Evolutionary conservation across 148 eudicot genomes (phyloP), one percentile per base, ranked within the genome.

Genomic region (Nyssa sinensis): DNA sequence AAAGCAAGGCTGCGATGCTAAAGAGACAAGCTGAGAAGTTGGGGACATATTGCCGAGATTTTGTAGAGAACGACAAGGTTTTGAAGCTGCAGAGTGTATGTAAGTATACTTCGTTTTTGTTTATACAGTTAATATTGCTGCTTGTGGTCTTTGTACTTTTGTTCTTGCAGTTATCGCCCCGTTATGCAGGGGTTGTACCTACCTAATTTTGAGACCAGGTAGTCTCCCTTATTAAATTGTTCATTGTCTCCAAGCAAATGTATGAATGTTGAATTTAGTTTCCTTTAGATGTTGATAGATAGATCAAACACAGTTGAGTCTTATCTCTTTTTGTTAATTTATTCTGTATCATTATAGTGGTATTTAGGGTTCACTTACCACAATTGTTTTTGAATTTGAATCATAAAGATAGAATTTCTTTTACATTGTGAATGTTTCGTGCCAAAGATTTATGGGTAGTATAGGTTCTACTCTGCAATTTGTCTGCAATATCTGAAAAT

Each of bases 101-200:
- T 27, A 84, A 82, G 61, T 77, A 78, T 62, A 64, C 79, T 16
- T 66, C 64, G 23, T 85, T 75, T 75, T 72, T 94, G 62, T 25
- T 79, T 25, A 37, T 92, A 47, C 97, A 95, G 76, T 78, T 85
- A 76, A 68, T 88, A 21, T 76, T 87, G 77, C 67, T 92, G 60
- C 29, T 81, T 14, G 62, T 88, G 70, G 83, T 84, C 4, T 59
- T 92, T 14, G 78, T 74, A 32, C 59, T 84, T 49, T 77, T 87
- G 73, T 29, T 81, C 29, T 69, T 73, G 71, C 81, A 81, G 74
- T 76, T 81, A 23, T 77, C 78, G 21, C 90, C 92, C 49, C 65
- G 78, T 63, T 72, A 87, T 61, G 70, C 70, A 8, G 85, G 73
- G 80, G 88, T 88, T 73, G 91, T 86, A 74, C 97, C 98, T 35